Evolutionary conservation across 192 early-diverging fungal genomes (phyloP).

Genomic region (Coemansia sp.): DNA sequence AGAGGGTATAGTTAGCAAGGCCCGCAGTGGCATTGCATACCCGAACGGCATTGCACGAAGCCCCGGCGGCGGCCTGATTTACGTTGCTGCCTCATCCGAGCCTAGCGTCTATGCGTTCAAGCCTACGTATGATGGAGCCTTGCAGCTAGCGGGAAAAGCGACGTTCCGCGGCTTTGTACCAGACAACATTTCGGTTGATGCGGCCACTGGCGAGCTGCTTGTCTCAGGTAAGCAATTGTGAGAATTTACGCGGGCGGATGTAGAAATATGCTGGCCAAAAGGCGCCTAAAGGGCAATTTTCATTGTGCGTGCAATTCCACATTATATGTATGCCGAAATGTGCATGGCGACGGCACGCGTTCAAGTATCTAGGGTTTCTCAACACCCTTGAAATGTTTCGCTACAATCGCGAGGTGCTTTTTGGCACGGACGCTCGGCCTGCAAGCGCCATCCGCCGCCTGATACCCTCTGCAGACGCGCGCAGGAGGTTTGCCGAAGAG

Average conservation of each 20-base stretch:
- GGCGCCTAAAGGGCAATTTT: not conserved
- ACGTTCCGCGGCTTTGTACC: constrained; percentile 41
- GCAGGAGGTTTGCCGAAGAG: constrained; percentile 30
- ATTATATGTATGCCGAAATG: constrained; percentile 2
- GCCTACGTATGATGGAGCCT: constrained; percentile 18
- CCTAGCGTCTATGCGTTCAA: constrained; percentile 36
- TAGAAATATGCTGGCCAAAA: not conserved
- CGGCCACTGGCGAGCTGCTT: constrained; percentile 32
- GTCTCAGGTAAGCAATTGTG: constrained; percentile 44
- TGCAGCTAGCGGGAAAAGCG: constrained; percentile 24
- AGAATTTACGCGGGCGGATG: not conserved
- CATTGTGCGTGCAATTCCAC: not conserved
- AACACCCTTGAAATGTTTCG: constrained; percentile 50
- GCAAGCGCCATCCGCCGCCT: constrained; percentile 36
- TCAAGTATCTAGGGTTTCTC: constrained; percentile 34
- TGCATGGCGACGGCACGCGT: not conserved
- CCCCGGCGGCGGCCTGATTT: constrained; percentile 28
- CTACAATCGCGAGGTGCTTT: constrained; percentile 43
- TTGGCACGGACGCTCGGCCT: constrained; percentile 33
- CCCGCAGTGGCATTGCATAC: constrained; percentile 27
- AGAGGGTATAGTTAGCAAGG: constrained; percentile 24
- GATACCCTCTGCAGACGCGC: constrained; percentile 8
- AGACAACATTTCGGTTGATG: constrained; percentile 51
- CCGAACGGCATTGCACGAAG: constrained; percentile 46
- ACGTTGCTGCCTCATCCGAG: constrained; percentile 39